These are phyloP conservation scores for Annona cherimola DNA, from an alignment of 164 flowering plant species.

Conservation along the genomic window DNA sequence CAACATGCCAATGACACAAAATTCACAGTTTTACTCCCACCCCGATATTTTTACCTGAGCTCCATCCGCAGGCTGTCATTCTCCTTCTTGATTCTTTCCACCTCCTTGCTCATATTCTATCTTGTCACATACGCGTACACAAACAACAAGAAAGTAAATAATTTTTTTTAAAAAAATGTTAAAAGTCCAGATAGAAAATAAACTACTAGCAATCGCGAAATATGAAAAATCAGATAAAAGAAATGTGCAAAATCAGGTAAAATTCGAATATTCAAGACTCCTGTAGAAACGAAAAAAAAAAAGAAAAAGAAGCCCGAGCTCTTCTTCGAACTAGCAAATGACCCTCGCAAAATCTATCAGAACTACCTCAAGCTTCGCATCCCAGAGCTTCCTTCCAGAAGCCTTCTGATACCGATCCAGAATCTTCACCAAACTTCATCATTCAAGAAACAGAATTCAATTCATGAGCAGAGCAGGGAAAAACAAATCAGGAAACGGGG, in stretches of 20 bases:
- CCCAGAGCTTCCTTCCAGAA: slow-evolving; percentile 75
- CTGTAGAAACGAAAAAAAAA: background rate
- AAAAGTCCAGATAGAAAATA: too few species aligned
- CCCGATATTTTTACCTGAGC: slow-evolving; percentile 44
- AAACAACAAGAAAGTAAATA: too few species aligned
- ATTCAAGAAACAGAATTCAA: background rate
- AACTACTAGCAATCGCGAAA: too few species aligned
- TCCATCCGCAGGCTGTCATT: slow-evolving; percentile 76
- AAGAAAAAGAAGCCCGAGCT: background rate
- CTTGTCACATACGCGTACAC: background rate
- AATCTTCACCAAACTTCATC: slow-evolving; percentile 41
- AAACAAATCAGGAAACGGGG: background rate
- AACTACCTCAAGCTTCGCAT: slow-evolving; percentile 84
- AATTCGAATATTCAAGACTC: background rate
- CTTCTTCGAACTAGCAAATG: background rate
- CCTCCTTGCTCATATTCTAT: slow-evolving; percentile 66
- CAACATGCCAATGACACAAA: too few species aligned
- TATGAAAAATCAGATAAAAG: background rate
- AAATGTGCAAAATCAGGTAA: too few species aligned
- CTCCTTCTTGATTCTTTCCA: slow-evolving; percentile 85
- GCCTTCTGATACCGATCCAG: slow-evolving; percentile 52
- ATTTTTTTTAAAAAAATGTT: too few species aligned
- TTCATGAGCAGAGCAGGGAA: too few species aligned
- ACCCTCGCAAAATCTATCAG: slow-evolving; percentile 38
- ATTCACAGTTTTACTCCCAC: background rate